A percentile compares a stretch with the other conserved stretches of the same genome.
These are phyloP conservation scores for Solanum chiquidenum DNA, from an alignment of 257 asterid species.

Conservation along the genomic window DNA sequence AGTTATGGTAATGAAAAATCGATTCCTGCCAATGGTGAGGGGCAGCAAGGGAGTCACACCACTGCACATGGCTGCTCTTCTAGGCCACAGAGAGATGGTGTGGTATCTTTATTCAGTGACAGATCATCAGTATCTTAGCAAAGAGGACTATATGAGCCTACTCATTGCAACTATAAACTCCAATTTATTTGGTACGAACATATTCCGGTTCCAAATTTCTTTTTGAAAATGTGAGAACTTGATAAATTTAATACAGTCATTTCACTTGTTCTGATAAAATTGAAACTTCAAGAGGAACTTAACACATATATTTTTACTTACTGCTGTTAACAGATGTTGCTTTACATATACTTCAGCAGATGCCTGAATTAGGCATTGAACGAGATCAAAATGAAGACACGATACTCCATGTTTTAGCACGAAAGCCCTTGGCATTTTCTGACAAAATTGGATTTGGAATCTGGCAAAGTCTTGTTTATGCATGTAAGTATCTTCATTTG, in stretches of 20 bases:
- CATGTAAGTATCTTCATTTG: slow-evolving; percentile 7
- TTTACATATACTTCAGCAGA: slow-evolving; percentile 11
- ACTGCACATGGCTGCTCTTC: slow-evolving; percentile 30
- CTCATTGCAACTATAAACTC: slow-evolving; percentile 22
- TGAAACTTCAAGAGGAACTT: neutral
- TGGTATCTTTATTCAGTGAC: slow-evolving; percentile 27
- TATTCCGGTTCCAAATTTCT: neutral
- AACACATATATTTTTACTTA: neutral
- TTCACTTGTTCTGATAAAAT: neutral
- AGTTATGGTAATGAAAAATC: slow-evolving; percentile 19
- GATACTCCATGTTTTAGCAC: slow-evolving; percentile 21
- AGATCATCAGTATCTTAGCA: slow-evolving; percentile 3
- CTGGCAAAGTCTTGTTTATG: slow-evolving; percentile 13
- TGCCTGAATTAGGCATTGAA: slow-evolving; percentile 17
- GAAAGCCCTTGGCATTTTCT: slow-evolving; percentile 21
- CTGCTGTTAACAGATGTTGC: slow-evolving; percentile 16
- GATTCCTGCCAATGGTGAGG: slow-evolving; percentile 13
- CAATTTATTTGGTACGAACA: slow-evolving; percentile 16
- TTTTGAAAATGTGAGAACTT: neutral
- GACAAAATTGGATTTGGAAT: slow-evolving; percentile 3
- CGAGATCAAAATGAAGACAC: slow-evolving; percentile 26
- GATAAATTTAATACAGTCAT: neutral
- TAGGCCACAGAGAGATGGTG: slow-evolving; percentile 22
- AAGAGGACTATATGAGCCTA: slow-evolving; percentile 17
- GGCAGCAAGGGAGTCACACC: slow-evolving; percentile 30